These are phyloP conservation scores for Penicillium crustosum DNA, from an alignment of 2,329 filamentous ascomycete species.

Conservation along the genomic window DNA sequence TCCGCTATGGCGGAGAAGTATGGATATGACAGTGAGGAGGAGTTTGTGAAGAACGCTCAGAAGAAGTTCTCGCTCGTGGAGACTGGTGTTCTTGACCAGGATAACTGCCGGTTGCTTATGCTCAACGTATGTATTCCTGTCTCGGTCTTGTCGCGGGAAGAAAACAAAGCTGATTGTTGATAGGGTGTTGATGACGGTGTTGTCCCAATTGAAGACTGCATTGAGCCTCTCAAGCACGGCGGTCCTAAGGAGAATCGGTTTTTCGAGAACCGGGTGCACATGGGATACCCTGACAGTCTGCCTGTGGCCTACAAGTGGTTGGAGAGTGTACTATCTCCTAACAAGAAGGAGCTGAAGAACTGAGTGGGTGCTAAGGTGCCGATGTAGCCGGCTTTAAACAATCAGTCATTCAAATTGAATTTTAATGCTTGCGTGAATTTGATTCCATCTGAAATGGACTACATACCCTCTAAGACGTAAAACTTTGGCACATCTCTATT, in stretches of 20 bases:
- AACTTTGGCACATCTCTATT: not conserved
- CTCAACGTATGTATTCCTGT: constrained; percentile 53
- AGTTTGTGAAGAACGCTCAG: constrained; percentile 56
- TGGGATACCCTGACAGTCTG: constrained; percentile 61
- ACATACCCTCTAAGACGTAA: not conserved
- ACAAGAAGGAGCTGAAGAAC: constrained; percentile 24
- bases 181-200: constrained; percentile 63
- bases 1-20: constrained; percentile 62
- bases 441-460: not conserved
- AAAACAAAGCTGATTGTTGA: not conserved
- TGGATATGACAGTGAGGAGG: constrained; percentile 58
- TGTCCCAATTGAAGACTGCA: constrained; percentile 67
- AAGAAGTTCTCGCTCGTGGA: constrained; percentile 64
- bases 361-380: constrained; percentile 2
- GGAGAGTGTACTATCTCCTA: constrained; percentile 30
- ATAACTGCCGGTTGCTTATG: constrained; percentile 58
- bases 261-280: constrained; percentile 61
- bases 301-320: constrained; percentile 42
- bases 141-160: not conserved
- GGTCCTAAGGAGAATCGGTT: constrained; percentile 65
- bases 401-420: not conserved
- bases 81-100: constrained; percentile 56
- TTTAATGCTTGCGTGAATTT: not conserved
- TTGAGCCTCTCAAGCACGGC: constrained; percentile 64
- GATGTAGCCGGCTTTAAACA: not conserved